Conservation (phyloP, 768 basidiomycete genomes). For the Collybia nuda region DNA sequence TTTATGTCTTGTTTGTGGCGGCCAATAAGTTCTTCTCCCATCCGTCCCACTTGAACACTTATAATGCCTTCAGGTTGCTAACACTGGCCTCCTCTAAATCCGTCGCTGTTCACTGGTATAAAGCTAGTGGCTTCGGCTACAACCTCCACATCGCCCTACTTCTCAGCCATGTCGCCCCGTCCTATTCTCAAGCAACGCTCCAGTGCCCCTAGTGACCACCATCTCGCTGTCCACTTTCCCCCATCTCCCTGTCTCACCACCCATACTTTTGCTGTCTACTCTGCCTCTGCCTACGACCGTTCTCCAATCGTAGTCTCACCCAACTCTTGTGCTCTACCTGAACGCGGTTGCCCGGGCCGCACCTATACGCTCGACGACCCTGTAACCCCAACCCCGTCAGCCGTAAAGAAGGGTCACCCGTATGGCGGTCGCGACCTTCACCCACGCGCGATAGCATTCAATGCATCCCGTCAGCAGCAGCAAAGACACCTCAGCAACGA, state of each 20-base stretch:
- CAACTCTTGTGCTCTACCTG: conserved; percentile 75
- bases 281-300: conserved; percentile 71
- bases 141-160: neutral
- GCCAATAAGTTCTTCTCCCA: neutral
- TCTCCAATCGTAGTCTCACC: conserved; percentile 74
- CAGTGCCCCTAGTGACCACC: conserved; percentile 23
- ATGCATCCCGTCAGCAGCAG: conserved; percentile 13
- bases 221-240: conserved; percentile 48
- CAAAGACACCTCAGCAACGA: conserved; percentile 2
- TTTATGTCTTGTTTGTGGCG: neutral
- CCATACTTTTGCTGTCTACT: conserved; percentile 50
- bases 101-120: neutral
- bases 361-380: conserved; percentile 56
- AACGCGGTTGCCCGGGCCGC: conserved; percentile 73
- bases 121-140: neutral
- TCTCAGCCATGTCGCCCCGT: conserved; percentile 37
- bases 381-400: conserved; percentile 10
- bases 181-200: conserved; percentile 58
- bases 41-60: neutral
- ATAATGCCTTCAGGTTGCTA: conserved; percentile 16
- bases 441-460: conserved; percentile 36
- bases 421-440: conserved; percentile 41
- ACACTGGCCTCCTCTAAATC: conserved; percentile 3
- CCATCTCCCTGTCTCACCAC: conserved; percentile 50
- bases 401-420: conserved; percentile 15